Evolutionary conservation across 176 grass and related monocot species (phyloP).

Genomic region (Rhynchospora pubera): DNA sequence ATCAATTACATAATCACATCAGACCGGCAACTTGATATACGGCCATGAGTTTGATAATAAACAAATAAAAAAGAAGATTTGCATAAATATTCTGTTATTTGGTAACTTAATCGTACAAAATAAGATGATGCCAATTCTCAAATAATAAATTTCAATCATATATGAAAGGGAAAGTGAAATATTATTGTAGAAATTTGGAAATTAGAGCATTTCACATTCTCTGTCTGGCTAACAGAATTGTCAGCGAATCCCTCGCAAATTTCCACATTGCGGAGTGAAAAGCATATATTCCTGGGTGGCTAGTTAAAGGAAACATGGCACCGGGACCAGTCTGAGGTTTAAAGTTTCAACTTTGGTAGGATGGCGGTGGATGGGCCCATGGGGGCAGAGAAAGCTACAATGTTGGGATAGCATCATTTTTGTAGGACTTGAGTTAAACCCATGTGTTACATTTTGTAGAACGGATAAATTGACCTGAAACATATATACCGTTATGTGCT

Average conservation of each 20-base stretch:
- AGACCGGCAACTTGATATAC: too few relatives aligned
- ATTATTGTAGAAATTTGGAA: neutral
- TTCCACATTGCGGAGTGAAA: neutral
- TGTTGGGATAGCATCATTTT: slow-evolving; percentile 13
- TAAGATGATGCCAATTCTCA: neutral
- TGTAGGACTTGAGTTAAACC: neutral
- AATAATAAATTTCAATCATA: neutral
- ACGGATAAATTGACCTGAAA: neutral
- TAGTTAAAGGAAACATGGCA: neutral
- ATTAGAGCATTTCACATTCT: neutral
- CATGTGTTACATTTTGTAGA: neutral
- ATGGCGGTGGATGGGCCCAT: neutral
- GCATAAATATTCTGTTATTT: neutral
- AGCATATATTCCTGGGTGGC: slow-evolving; percentile 13
- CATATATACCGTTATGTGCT: neutral
- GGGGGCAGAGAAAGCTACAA: slow-evolving; percentile 1
- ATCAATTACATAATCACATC: too few relatives aligned
- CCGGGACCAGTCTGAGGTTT: slow-evolving; percentile 13
- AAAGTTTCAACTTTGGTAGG: slow-evolving; percentile 9
- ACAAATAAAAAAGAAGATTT: neutral
- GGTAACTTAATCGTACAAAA: neutral
- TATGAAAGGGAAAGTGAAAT: neutral
- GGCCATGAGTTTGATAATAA: too few relatives aligned
- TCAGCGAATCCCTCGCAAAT: neutral
- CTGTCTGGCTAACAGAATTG: neutral